Evolutionary conservation across 495 filamentous ascomycete species (phyloP), one percentile per base, ranked within the genome.

Genomic region (Rhizodiscina lignyota): DNA sequence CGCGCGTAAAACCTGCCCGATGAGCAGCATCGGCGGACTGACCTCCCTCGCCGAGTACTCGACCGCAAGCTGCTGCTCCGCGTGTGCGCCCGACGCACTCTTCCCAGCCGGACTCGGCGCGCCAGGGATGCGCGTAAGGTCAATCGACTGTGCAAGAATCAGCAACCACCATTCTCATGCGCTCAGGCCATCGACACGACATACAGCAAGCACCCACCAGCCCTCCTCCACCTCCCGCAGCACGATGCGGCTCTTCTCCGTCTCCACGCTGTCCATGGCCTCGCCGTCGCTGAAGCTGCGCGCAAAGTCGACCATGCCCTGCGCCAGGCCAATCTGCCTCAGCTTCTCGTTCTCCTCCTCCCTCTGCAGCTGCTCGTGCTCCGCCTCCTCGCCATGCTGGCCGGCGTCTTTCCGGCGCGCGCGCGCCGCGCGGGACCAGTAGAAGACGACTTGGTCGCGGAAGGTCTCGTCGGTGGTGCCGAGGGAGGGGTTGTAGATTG

Each of bases 231-330:
- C 56, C 54, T 96, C 83, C 44, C 83, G 68, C 11, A 93, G 59
- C 27, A 96, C 66, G 17, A 94, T 77, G 13, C 86, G 65, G 4
- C 74, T 72, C 58, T 79, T 85, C 44, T 93, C 80, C 0, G 89
- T 99, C 50, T 96, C 91, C 42, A 96, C 72, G 19, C 74, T 77
- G 42, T 91, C 81, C 12, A 96, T 63, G 12, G 82, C 52, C 40
- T 75, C 62, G 21, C 73, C 80, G 39, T 68, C 66, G 4, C 84
- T 81, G 51, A 96, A 96, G 42, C 75, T 79, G 43, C 65, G 73
- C 42, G 81, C 79, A 59, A 99, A 96, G 54, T 78, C 79, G 39
- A 94, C 83, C 73, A 96, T 93, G 36, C 85, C 89, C 62, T 99
- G 89, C 35, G 89, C 91, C 43, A 97, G 69, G n/a, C 89, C 89